phyloP scores from a whole-genome alignment of 495 filamentous ascomycete genomes.

The Penicillium manginii region DNA sequence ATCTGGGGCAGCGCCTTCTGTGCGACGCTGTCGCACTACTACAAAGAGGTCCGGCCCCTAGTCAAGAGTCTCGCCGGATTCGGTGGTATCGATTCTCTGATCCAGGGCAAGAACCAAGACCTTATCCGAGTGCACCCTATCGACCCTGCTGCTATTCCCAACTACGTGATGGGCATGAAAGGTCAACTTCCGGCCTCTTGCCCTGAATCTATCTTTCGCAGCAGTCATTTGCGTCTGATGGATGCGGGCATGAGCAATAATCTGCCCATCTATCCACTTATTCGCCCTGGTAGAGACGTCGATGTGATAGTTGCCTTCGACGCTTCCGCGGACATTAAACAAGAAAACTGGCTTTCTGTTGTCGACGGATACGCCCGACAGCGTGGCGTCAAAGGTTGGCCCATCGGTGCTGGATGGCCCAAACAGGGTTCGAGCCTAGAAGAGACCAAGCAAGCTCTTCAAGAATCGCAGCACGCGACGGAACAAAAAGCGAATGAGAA shows the following conservation, averaged over 20 bases:
- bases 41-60: constrained; percentile 84
- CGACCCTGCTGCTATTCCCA: constrained; percentile 84
- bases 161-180: constrained; percentile 81
- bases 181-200: constrained; percentile 70
- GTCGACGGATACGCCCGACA: constrained; percentile 90
- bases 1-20: constrained; percentile 97
- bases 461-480: constrained; percentile 66
- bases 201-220: constrained; percentile 71
- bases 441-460: constrained; percentile 64
- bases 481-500: constrained; percentile 63
- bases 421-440: constrained; percentile 54
- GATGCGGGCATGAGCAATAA: constrained; percentile 99
- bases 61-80: constrained; percentile 75
- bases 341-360: constrained; percentile 90
- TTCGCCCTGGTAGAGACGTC: constrained; percentile 83
- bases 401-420: constrained; percentile 89
- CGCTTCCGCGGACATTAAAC: constrained; percentile 79
- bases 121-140: constrained; percentile 90
- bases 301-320: constrained; percentile 93
- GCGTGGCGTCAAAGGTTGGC: constrained; percentile 90
- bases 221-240: constrained; percentile 81
- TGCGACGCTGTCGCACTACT: constrained; percentile 92
- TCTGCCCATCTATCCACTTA: constrained; percentile 89
- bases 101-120: constrained; percentile 79
- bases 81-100: constrained; percentile 77